phyloP scores from a whole-genome alignment of 192 early-diverging fungal genomes.

The Coemansia sp. region DNA sequence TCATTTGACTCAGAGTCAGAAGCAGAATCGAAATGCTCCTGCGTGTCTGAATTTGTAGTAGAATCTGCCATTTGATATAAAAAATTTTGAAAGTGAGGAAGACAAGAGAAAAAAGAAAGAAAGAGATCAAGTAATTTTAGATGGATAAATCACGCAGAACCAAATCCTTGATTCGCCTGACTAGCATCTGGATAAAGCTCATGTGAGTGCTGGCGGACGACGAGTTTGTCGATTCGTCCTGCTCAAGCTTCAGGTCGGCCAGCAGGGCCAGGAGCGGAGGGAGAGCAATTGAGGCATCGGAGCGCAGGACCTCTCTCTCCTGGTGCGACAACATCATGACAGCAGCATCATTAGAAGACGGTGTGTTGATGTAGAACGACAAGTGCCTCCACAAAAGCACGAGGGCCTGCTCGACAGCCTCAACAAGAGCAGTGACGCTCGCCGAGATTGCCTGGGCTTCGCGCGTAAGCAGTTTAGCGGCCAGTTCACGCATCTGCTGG shows the following conservation, averaged over 20 bases:
- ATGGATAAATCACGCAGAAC: slow-evolving; percentile 34
- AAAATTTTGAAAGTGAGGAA: background rate
- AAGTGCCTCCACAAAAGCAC: slow-evolving; percentile 75
- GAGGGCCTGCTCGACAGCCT: slow-evolving; percentile 57
- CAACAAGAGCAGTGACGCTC: slow-evolving; percentile 43
- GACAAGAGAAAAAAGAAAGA: background rate
- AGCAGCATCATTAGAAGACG: background rate
- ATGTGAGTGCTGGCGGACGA: slow-evolving; percentile 23
- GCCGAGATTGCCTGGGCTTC: slow-evolving; percentile 43
- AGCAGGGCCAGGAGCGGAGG: slow-evolving; percentile 37
- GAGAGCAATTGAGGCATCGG: slow-evolving; percentile 39
- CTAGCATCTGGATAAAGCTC: slow-evolving; percentile 52
- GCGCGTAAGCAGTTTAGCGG: slow-evolving; percentile 34
- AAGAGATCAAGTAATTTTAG: slow-evolving; percentile 3
- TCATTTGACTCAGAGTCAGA: background rate
- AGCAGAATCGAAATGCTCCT: no score
- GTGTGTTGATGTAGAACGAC: slow-evolving; percentile 47
- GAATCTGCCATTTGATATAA: background rate
- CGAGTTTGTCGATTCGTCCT: slow-evolving; percentile 26
- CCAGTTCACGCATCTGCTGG: slow-evolving; percentile 45
- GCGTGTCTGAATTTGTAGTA: no score
- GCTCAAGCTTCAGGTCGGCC: slow-evolving; percentile 34
- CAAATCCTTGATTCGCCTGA: slow-evolving; percentile 43
- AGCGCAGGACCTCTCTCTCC: slow-evolving; percentile 35
- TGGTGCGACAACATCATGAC: slow-evolving; percentile 13